Percentiles rank a stretch among this genome's conserved stretches.
Evolutionary conservation across 2,329 filamentous ascomycete species (phyloP).

Genomic region (Alternaria novae-zelandiae): DNA sequence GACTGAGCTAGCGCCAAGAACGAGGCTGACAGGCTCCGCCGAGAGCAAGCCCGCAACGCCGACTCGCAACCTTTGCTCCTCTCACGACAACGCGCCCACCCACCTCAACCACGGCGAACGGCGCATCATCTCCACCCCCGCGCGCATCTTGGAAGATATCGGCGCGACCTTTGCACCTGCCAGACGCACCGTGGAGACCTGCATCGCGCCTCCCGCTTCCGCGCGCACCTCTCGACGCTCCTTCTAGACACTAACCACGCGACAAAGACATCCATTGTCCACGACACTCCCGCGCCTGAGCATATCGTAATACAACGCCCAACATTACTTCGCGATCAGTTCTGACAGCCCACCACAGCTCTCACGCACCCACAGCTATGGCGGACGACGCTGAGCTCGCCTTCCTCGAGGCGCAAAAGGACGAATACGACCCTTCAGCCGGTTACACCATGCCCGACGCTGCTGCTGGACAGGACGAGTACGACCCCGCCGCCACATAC

Average conservation of each 20-base stretch:
- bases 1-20: constrained; percentile 19
- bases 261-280: constrained; percentile 33
- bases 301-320: constrained; percentile 17
- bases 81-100: constrained; percentile 14
- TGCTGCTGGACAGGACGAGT: constrained; percentile 50
- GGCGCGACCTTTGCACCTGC: background rate
- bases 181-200: background rate
- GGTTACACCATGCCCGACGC: constrained; percentile 52
- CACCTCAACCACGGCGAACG: constrained; percentile 6
- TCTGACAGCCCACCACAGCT: constrained; percentile 19
- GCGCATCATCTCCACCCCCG: constrained; percentile 19
- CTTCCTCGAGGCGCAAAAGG: constrained; percentile 58
- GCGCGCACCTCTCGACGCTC: constrained; percentile 17
- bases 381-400: constrained; percentile 61
- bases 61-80: constrained; percentile 15
- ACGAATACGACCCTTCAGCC: constrained; percentile 50
- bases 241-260: constrained; percentile 24
- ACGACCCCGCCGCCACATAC: constrained; percentile 46
- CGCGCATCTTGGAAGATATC: constrained; percentile 12
- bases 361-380: constrained; percentile 45
- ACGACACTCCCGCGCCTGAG: constrained; percentile 12
- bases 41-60: constrained; percentile 10
- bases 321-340: constrained; percentile 1
- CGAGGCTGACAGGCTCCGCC: constrained; percentile 9
- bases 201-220: constrained; percentile 6